Conservation (phyloP, 768 basidiomycete genomes). For the Antrodiella citrinella region DNA sequence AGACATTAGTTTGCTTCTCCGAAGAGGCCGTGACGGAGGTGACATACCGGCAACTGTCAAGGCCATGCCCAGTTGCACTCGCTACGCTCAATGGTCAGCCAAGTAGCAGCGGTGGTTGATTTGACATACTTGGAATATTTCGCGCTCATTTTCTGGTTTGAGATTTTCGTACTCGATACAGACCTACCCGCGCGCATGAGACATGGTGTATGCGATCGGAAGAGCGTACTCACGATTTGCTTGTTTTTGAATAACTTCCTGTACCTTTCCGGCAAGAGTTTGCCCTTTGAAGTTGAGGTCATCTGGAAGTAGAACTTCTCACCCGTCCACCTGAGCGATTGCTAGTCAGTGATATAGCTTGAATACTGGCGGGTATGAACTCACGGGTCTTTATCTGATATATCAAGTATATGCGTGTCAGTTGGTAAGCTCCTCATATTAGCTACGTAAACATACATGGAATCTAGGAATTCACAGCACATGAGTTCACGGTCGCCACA, state of each 20-base stretch:
- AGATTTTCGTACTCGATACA: constrained; percentile 66
- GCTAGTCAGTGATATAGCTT: too few relatives aligned
- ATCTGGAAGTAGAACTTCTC: constrained; percentile 49
- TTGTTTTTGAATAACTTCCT: constrained; percentile 59
- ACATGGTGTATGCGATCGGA: background rate
- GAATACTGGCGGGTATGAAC: too few relatives aligned
- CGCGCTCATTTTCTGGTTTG: constrained; percentile 47
- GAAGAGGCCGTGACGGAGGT: too few relatives aligned
- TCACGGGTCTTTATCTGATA: constrained; percentile 40
- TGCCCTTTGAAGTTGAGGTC: constrained; percentile 16
- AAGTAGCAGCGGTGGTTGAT: background rate
- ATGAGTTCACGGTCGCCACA: too few relatives aligned
- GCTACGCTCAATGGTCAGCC: constrained; percentile 27
- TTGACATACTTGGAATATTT: constrained; percentile 60
- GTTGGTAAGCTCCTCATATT: constrained; percentile 2
- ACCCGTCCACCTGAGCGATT: too few relatives aligned
- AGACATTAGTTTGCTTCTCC: too few relatives aligned
- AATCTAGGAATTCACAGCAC: constrained; percentile 31
- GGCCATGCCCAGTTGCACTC: constrained; percentile 75
- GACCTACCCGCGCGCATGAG: constrained; percentile 24
- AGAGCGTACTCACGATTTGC: constrained; percentile 36
- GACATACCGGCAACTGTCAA: constrained; percentile 55
- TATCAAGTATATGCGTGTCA: constrained; percentile 1
- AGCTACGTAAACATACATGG: constrained; percentile 34
- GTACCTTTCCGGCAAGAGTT: constrained; percentile 46